Evolutionary conservation across 352 stramenopile genomes (phyloP), one percentile per base, ranked within the genome.

Genomic region (Phytophthora parvispora): DNA sequence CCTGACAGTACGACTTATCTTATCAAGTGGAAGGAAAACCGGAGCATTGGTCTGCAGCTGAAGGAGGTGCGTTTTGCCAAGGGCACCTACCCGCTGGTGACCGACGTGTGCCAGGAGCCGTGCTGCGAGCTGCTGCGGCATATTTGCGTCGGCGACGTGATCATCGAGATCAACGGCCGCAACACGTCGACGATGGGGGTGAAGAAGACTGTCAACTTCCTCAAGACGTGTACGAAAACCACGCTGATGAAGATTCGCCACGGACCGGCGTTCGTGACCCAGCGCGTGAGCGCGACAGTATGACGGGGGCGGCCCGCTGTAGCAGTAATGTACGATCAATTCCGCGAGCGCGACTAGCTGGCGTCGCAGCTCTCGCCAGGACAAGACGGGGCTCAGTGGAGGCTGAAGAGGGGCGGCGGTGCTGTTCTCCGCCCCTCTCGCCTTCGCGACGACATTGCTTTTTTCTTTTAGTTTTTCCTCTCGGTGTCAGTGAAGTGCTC

Each of bases 151-250:
- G 89, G 89, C 15, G 89, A 97, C 56, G 74, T 97, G 55, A 93
- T 97, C 50, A 69, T 97, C 29, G 89, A 97, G 72, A 95, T 97
- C 58, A 97, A 97, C 60, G 87, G 87, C n/a, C 86, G 86, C 64
- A 94, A 97, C 56, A 95, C 87, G 50, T 95, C 89, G 15, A 87
- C 85, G 15, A 97, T 97, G 89, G 87, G 89, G 29, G 89, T 97
- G 29, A 97, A 97, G 71, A 97, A 97, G 75, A 97, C 89, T 25
- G 86, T 95, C 40, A 92, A 80, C 62, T 97, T 97, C 63, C 71
- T 97, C 27, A 93, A 90, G 63, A 90, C 89, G 29, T 94, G 87
- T 64, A 83, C 86, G 1, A 97, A 97, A 77, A 97, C 89, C 53
- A 94, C 89, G 67, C 62, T 97, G 48, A 69, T 97, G 64, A 97